Percentiles rank a stretch among this genome's conserved stretches.
Conservation (phyloP, 345 rosid species). For the Eucalyptus cloeziana region DNA sequence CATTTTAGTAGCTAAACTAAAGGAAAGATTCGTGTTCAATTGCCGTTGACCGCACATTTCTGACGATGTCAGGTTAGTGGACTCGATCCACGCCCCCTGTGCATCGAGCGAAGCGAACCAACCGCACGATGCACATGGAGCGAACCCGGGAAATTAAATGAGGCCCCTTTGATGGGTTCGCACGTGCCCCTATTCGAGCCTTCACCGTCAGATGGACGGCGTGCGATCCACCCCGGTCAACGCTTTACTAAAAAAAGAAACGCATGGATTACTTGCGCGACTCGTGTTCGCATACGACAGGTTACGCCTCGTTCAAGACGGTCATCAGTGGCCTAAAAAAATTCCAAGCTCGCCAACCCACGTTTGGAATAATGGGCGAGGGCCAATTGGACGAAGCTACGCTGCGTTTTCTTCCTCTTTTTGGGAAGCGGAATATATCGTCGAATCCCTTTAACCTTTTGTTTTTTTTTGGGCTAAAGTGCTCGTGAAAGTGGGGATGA, state of each 20-base stretch:
- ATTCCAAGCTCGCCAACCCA: background rate
- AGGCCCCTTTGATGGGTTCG: background rate
- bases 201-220: background rate
- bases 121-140: background rate
- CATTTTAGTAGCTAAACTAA: background rate
- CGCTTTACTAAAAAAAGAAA: background rate
- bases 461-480: background rate
- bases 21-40: background rate
- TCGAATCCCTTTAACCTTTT: background rate
- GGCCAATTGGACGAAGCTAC: background rate
- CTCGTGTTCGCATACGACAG: background rate
- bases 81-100: background rate
- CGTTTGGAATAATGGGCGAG: background rate
- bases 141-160: background rate
- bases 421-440: background rate
- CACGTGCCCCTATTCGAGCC: background rate
- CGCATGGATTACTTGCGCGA: background rate
- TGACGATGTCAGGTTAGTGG: background rate
- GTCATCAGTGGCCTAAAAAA: background rate
- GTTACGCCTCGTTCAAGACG: background rate
- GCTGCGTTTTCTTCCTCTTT: background rate
- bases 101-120: background rate
- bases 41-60: background rate
- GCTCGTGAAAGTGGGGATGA: background rate
- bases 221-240: background rate